phyloP scores from a whole-genome alignment of 805 yeast genomes.

The Candida morakotiae region DNA sequence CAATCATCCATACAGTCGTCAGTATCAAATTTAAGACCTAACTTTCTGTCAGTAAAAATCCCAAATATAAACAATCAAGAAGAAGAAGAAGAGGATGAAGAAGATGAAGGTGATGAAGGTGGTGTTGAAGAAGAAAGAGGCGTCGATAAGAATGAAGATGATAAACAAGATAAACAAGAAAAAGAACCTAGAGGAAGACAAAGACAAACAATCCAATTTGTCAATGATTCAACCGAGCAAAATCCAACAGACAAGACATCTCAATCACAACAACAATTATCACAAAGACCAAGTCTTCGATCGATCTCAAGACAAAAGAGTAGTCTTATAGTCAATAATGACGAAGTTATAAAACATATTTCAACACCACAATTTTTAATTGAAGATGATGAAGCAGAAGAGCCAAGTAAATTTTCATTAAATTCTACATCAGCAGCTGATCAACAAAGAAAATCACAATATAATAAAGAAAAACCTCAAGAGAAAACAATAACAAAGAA shows the following conservation, averaged over 20 bases:
- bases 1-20: constrained; percentile 30
- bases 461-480: too few relatives aligned
- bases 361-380: constrained; percentile 29
- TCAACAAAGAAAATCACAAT: constrained; percentile 7
- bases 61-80: constrained; percentile 66
- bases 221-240: constrained; percentile 34
- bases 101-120: constrained; percentile 7
- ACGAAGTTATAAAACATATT: constrained; percentile 32
- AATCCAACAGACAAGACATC: background rate
- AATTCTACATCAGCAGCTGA: constrained; percentile 6
- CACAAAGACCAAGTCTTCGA: background rate
- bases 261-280: background rate
- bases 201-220: constrained; percentile 60
- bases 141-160: too few relatives aligned
- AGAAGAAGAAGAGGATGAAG: constrained; percentile 53
- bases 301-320: constrained; percentile 1
- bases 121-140: too few relatives aligned
- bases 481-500: constrained; percentile 22
- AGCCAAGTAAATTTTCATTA: constrained; percentile 14
- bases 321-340: constrained; percentile 29
- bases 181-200: constrained; percentile 44
- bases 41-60: constrained; percentile 66
- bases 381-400: constrained; percentile 17
- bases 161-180: constrained; percentile 6
- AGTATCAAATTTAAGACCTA: constrained; percentile 46